phyloP scores from a whole-genome alignment of 2,329 filamentous ascomycete species.

The Dactylellina sp. region DNA sequence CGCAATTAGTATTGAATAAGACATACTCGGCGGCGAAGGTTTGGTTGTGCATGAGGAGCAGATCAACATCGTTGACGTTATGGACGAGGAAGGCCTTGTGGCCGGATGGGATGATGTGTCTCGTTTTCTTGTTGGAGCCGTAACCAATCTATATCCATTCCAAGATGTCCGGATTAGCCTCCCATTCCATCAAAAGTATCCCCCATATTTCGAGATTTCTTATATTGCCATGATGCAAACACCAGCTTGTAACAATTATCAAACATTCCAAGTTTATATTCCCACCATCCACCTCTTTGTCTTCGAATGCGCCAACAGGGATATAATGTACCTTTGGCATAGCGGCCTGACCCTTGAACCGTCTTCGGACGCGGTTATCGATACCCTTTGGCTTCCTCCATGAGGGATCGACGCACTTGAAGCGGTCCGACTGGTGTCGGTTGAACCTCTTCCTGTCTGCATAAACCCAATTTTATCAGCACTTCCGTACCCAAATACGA shows the following conservation, averaged over 20 bases:
- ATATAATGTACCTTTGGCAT: conserved; percentile 92
- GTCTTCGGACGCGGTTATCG: conserved; percentile 95
- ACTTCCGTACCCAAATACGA: conserved; percentile 24
- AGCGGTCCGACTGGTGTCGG: conserved; percentile 97
- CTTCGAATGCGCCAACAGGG: not conserved
- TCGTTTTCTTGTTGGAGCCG: conserved; percentile 99
- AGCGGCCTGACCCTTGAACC: conserved; percentile 92
- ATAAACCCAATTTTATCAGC: conserved; percentile 62
- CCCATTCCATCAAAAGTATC: not conserved
- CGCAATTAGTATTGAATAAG: conserved; percentile 61
- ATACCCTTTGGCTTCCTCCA: conserved; percentile 99
- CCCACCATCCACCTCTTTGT: conserved; percentile 6
- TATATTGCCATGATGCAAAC: too few species aligned
- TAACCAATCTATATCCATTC: conserved; percentile 82
- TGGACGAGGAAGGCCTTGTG: conserved; percentile 99
- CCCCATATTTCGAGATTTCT: too few species aligned
- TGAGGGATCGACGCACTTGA: conserved; percentile 87
- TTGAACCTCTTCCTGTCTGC: conserved; percentile 92
- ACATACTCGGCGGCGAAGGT: conserved; percentile 99
- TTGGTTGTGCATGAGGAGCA: conserved; percentile 99
- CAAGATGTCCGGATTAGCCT: conserved; percentile 27
- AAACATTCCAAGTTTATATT: not conserved
- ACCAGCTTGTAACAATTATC: too few species aligned
- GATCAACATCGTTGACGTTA: conserved; percentile 95
- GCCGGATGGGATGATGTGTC: conserved; percentile 97